Evolutionary conservation across 805 yeast genomes (phyloP).

Genomic region (Wickerhamiella occidentalis): DNA sequence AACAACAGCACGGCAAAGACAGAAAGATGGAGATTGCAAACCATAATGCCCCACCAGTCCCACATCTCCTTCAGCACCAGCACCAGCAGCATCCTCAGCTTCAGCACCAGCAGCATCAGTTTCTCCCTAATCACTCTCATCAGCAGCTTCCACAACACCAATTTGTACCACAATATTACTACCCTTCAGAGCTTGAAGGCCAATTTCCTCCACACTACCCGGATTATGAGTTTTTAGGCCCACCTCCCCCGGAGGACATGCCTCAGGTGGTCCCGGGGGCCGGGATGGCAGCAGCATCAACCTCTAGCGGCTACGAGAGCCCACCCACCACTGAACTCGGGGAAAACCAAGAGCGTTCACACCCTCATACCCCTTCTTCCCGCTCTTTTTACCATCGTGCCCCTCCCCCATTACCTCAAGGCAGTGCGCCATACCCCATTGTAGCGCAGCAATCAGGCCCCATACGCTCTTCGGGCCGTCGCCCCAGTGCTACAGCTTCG

Average conservation of each 20-base stretch:
- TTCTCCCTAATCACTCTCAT: too few relatives aligned
- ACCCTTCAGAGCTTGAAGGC: constrained; percentile 3
- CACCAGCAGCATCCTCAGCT: too few relatives aligned
- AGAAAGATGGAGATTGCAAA: constrained; percentile 1
- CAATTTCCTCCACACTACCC: background rate
- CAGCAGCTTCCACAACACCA: background rate
- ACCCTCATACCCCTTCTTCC: background rate
- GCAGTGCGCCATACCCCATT: background rate
- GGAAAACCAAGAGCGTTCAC: constrained; percentile 2
- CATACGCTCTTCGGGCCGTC: background rate
- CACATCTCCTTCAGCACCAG: background rate
- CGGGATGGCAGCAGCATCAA: constrained; percentile 7
- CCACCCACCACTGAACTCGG: background rate
- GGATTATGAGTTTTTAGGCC: constrained; percentile 1
- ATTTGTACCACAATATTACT: background rate
- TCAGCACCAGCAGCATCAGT: too few relatives aligned
- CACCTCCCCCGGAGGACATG: background rate
- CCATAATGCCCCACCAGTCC: background rate
- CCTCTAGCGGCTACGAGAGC: background rate
- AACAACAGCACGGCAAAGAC: background rate
- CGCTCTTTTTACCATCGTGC: background rate
- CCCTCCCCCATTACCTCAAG: background rate
- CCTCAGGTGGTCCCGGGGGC: constrained; percentile 1
- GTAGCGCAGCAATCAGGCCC: background rate
- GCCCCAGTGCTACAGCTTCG: constrained; percentile 3